phyloP scores from a whole-genome alignment of 257 asterid genomes.

The Linderniella brevidens region DNA sequence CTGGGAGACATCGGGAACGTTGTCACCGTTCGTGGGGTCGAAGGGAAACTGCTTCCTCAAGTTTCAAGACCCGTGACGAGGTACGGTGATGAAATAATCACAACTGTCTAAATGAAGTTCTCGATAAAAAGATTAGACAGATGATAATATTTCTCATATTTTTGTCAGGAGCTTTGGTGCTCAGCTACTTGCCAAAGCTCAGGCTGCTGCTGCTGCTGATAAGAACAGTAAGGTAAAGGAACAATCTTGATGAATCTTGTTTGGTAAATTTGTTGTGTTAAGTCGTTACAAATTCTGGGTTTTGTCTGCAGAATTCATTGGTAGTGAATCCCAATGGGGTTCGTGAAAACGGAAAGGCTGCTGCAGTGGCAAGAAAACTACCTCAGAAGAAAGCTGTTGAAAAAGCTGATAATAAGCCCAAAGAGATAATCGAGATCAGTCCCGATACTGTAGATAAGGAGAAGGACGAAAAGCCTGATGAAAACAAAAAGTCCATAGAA shows the following conservation, averaged over 20 bases:
- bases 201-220: conserved; percentile 44
- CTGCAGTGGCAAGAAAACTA: conserved; percentile 20
- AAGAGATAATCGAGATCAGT: conserved; percentile 41
- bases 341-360: conserved; percentile 17
- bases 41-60: conserved; percentile 64
- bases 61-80: conserved; percentile 36
- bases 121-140: neutral
- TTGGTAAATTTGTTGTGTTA: too few relatives aligned
- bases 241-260: conserved; percentile 6
- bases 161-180: conserved; percentile 59
- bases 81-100: neutral
- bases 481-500: conserved; percentile 14
- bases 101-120: too few relatives aligned
- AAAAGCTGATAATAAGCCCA: conserved; percentile 38
- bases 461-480: conserved; percentile 10
- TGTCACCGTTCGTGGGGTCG: conserved; percentile 37
- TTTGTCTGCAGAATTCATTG: conserved; percentile 19
- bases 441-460: conserved; percentile 28
- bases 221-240: conserved; percentile 30
- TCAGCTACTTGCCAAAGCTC: conserved; percentile 68
- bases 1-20: conserved; percentile 80
- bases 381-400: conserved; percentile 24
- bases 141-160: neutral
- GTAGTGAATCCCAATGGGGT: conserved; percentile 23
- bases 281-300: neutral